Conservation (phyloP, 2,329 filamentous ascomycete genomes). For the Leptographium galeiforme region DNA sequence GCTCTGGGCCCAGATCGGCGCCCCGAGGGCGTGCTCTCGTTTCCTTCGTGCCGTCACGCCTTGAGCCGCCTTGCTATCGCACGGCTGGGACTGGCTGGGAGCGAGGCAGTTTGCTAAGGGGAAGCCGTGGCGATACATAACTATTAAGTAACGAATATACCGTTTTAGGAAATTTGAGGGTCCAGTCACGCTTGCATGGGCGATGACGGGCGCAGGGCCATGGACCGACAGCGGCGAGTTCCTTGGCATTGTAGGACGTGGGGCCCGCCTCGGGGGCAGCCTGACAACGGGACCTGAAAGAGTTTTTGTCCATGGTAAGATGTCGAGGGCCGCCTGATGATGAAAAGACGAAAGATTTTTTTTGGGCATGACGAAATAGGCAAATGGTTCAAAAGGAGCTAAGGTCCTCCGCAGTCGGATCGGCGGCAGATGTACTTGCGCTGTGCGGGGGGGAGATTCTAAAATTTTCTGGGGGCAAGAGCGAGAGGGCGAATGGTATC, state of each 20-base stretch:
- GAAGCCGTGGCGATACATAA: conserved; percentile 11
- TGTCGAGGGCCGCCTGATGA: neutral
- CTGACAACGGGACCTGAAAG: neutral
- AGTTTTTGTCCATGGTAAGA: neutral
- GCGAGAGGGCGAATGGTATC: neutral
- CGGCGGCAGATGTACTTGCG: neutral
- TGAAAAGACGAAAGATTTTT: neutral
- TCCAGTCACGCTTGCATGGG: neutral
- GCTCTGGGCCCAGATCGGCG: neutral
- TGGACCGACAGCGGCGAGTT: neutral
- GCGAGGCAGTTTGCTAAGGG: conserved; percentile 8
- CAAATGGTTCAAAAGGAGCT: neutral
- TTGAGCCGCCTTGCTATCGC: conserved; percentile 5
- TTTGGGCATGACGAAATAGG: neutral
- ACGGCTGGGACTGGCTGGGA: conserved; percentile 8
- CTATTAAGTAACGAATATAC: conserved; percentile 12
- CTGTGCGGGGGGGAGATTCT: neutral
- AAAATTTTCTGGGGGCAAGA: neutral
- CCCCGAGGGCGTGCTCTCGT: no score
- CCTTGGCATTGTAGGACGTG: neutral
- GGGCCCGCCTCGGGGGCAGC: neutral
- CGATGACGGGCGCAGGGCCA: neutral
- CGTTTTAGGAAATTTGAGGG: conserved; percentile 7
- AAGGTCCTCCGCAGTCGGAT: conserved; percentile 4
- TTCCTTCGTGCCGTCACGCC: neutral